Evolutionary conservation across 2,329 filamentous ascomycete genomes (phyloP).

Genomic region (Nannizziopsis arthrosporioides): DNA sequence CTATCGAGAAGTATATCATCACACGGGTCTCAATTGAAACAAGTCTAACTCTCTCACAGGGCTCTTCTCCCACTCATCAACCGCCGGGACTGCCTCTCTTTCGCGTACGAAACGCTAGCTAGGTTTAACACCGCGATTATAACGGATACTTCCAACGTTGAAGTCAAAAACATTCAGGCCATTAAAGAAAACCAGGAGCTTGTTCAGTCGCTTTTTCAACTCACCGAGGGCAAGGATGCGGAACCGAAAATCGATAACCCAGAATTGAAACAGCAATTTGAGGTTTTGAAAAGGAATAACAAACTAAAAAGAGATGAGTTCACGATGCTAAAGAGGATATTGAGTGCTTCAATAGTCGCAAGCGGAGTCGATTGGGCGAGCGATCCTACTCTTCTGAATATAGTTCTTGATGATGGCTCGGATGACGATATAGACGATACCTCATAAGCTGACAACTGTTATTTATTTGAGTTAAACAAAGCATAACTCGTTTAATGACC

Average conservation of each 20-base stretch:
- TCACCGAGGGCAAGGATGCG: slow-evolving; percentile 46
- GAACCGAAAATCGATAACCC: slow-evolving; percentile 21
- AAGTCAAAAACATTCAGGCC: slow-evolving; percentile 47
- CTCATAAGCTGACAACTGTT: neutral
- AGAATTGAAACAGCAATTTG: slow-evolving; percentile 37
- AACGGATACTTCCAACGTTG: slow-evolving; percentile 44
- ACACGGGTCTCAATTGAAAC: neutral
- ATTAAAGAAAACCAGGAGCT: slow-evolving; percentile 52
- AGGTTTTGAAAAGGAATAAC: slow-evolving; percentile 47
- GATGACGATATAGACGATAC: slow-evolving; percentile 8
- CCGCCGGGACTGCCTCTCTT: slow-evolving; percentile 55
- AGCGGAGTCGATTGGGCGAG: slow-evolving; percentile 74
- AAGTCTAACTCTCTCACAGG: slow-evolving; percentile 31
- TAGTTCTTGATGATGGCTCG: slow-evolving; percentile 53
- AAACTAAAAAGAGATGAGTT: slow-evolving; percentile 54
- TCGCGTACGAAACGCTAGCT: slow-evolving; percentile 50
- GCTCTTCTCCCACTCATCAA: slow-evolving; percentile 56
- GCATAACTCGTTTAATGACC: no score
- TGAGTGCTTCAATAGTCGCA: slow-evolving; percentile 66
- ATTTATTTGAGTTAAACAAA: neutral
- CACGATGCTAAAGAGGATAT: slow-evolving; percentile 64
- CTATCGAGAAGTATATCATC: slow-evolving; percentile 52
- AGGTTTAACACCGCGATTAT: slow-evolving; percentile 42
- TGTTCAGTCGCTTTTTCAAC: slow-evolving; percentile 49
- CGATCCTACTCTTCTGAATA: slow-evolving; percentile 53